A percentile compares a stretch with the other conserved stretches of the same genome.
Conservation (phyloP, 176 grass and related monocot genomes). For the Coix lacrymajobi region DNA sequence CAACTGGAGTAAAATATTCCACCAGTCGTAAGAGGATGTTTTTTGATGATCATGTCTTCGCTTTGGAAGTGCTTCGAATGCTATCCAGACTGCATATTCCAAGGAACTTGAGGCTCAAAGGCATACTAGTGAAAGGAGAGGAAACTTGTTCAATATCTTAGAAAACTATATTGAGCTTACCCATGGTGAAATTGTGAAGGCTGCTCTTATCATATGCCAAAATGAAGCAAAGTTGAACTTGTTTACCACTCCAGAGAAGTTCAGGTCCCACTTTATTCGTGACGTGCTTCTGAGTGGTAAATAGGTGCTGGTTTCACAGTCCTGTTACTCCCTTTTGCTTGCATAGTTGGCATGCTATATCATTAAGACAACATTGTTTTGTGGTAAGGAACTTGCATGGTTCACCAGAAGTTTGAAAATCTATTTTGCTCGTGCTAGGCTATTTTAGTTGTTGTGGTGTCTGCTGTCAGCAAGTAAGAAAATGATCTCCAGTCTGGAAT, state of each 20-base stretch:
- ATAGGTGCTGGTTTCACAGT: no score
- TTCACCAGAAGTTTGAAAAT: no score
- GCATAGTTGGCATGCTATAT: no score
- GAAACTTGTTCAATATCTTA: neutral
- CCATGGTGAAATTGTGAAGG: neutral
- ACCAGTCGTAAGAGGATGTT: neutral
- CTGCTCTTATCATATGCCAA: neutral
- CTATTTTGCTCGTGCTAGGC: no score
- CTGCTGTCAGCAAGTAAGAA: no score
- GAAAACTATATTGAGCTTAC: neutral
- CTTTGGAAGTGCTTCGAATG: neutral
- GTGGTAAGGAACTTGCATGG: no score
- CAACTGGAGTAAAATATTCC: neutral
- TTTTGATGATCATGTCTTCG: neutral
- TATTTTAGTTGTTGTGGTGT: no score
- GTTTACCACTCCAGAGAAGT: neutral
- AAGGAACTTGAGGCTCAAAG: neutral
- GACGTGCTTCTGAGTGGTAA: neutral
- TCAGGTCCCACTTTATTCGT: neutral
- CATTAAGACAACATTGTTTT: no score
- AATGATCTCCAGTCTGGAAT: no score
- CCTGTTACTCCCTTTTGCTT: no score
- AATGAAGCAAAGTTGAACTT: neutral
- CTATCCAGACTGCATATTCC: neutral
- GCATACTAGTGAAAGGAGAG: neutral